phyloP scores from a whole-genome alignment of 495 filamentous ascomycete genomes.

The Xylaria venustula region DNA sequence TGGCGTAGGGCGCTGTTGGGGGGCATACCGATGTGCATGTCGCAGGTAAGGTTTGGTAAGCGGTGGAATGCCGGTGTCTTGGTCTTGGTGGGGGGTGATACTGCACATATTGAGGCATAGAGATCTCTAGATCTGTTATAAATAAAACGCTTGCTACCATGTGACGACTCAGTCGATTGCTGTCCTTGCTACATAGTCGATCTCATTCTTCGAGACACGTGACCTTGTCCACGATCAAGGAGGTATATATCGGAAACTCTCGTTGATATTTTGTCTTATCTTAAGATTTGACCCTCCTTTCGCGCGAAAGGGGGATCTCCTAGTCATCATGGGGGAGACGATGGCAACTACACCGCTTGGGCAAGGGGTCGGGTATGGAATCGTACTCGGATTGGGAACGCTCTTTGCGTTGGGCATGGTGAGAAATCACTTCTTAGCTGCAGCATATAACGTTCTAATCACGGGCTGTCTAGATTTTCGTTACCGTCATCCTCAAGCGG shows the following conservation, averaged over 20 bases:
- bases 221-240: too few species aligned
- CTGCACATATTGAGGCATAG: neutral
- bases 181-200: neutral
- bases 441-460: constrained; percentile 3
- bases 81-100: neutral
- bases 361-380: constrained; percentile 77
- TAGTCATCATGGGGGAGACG: constrained; percentile 1
- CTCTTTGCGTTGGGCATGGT: constrained; percentile 77
- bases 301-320: neutral
- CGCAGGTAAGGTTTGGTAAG: neutral
- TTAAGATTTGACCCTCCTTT: neutral
- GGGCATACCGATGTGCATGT: neutral
- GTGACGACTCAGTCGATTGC: neutral
- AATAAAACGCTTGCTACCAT: neutral
- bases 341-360: constrained; percentile 50
- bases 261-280: too few species aligned
- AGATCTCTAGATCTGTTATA: neutral
- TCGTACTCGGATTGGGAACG: constrained; percentile 74
- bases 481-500: constrained; percentile 76
- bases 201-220: neutral
- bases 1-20: neutral
- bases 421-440: constrained; percentile 26
- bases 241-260: too few species aligned
- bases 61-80: neutral
- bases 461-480: constrained; percentile 45